Base-by-base conservation (phyloP, 768 basidiomycete genomes). In the Holtermannia corniformis region DNA sequence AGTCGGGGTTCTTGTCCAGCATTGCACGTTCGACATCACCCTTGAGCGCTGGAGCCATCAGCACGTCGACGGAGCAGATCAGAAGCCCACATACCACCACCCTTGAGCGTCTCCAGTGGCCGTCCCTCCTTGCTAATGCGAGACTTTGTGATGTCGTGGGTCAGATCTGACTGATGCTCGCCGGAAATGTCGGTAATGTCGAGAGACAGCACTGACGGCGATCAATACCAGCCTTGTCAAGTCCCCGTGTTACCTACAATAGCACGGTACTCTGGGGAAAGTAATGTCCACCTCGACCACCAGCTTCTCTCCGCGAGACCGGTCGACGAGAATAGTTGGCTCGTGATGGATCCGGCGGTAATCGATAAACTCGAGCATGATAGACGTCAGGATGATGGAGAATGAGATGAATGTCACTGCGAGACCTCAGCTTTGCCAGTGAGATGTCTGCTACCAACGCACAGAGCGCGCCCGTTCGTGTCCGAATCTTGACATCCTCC, bases 401-500 rank as follows among this genome's bases (percentile, higher is more conserved):
- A 87, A 82, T 25, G 92, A 87, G 60, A 93, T 72, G 63, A 97
- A 76, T 23, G 95, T 97, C 73, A 99, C 92, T 97, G 61, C 11
- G 40, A 26, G n/a, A 40, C 19, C 21, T 49, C 27, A 52, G 40
- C n/a, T n/a, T n/a, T n/a, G n/a, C n/a, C n/a, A n/a, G n/a, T n/a
- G n/a, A n/a, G n/a, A n/a, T n/a, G n/a, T n/a, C n/a, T n/a, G n/a
- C n/a, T n/a, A n/a, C n/a, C n/a, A n/a, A 76, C 87, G 72, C 62
- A 93, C 91, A 77, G 63, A 91, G 77, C 60, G 87, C 93, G 61
- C 87, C 92, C 44, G 87, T 89, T 53, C 91, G 82, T 27, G 95
- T 97, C 79, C 91, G 91, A 75, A 99, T 88, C 76, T 97, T 97
- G 58, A 99, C 95, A 78, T 99, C 95, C 70, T 97, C 95, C 72